These are phyloP conservation scores for Brassica juncea DNA, from an alignment of 345 rosid species.

Conservation along the genomic window DNA sequence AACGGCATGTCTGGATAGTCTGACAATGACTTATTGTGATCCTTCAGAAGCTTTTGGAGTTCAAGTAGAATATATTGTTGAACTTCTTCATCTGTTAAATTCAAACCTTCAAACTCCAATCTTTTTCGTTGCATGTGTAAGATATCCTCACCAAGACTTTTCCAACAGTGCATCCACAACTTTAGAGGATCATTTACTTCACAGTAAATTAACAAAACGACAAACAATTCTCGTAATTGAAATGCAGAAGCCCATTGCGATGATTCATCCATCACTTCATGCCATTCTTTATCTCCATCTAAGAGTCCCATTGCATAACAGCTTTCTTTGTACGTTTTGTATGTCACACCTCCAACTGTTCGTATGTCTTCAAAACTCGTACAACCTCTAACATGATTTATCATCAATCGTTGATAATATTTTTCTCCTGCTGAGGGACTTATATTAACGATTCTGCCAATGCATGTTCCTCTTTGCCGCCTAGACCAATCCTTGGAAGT, in stretches of 20 bases:
- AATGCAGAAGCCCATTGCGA: background rate
- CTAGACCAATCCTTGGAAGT: background rate
- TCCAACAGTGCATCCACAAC: background rate
- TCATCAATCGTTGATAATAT: background rate
- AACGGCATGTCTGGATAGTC: background rate
- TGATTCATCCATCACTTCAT: background rate
- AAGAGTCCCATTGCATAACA: background rate
- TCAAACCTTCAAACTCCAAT: background rate
- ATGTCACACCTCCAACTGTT: background rate
- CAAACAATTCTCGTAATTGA: background rate
- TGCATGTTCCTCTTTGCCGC: background rate
- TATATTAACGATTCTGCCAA: background rate
- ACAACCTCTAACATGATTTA: background rate
- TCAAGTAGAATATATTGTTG: background rate
- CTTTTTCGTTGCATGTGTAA: background rate
- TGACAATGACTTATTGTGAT: background rate
- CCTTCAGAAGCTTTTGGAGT: background rate
- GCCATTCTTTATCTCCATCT: background rate
- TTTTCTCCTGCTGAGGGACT: background rate
- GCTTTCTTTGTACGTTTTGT: background rate
- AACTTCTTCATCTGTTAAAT: background rate
- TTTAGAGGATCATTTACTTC: background rate
- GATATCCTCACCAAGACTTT: background rate
- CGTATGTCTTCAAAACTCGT: background rate
- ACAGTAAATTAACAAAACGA: background rate